A percentile compares a stretch with the other conserved stretches of the same genome.
Evolutionary conservation across 306 rosid species (phyloP).

Genomic region (Vicia sativa): DNA sequence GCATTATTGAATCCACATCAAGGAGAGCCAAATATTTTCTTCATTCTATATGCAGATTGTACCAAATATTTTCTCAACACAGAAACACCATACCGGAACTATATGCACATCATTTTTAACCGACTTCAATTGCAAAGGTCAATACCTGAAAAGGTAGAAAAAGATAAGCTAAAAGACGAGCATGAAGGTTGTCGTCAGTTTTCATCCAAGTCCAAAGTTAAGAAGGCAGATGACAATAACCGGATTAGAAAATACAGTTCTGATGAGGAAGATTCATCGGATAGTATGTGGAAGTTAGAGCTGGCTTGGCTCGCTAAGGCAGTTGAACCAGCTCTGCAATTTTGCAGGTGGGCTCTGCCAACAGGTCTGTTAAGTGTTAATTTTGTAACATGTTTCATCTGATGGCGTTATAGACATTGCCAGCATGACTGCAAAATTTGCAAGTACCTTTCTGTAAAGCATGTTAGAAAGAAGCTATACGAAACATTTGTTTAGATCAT

Average conservation of each 20-base stretch:
- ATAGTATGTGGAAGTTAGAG: slow-evolving; percentile 71
- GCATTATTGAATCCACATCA: no score
- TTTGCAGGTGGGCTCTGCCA: slow-evolving; percentile 87
- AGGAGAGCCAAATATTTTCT: no score
- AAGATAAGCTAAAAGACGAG: slow-evolving; percentile 41
- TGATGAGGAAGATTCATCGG: slow-evolving; percentile 58
- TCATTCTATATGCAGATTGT: slow-evolving; percentile 46
- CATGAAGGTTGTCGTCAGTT: slow-evolving; percentile 43
- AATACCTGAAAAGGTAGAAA: slow-evolving; percentile 54
- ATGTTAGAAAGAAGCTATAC: slow-evolving; percentile 16
- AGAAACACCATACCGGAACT: slow-evolving; percentile 50
- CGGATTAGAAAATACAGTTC: slow-evolving; percentile 46
- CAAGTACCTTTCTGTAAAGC: slow-evolving; percentile 28
- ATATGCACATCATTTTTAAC: slow-evolving; percentile 47
- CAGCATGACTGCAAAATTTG: slow-evolving; percentile 23
- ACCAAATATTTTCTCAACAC: slow-evolving; percentile 42
- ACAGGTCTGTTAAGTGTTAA: slow-evolving; percentile 73
- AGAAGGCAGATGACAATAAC: slow-evolving; percentile 41
- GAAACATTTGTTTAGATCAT: neutral
- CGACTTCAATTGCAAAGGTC: slow-evolving; percentile 59
- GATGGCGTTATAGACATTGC: slow-evolving; percentile 21
- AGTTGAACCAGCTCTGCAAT: slow-evolving; percentile 85
- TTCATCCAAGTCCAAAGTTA: slow-evolving; percentile 44
- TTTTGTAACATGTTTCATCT: slow-evolving; percentile 39
- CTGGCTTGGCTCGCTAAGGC: slow-evolving; percentile 87